Conservation (phyloP, 805 yeast species). For the Candida caryicola region DNA sequence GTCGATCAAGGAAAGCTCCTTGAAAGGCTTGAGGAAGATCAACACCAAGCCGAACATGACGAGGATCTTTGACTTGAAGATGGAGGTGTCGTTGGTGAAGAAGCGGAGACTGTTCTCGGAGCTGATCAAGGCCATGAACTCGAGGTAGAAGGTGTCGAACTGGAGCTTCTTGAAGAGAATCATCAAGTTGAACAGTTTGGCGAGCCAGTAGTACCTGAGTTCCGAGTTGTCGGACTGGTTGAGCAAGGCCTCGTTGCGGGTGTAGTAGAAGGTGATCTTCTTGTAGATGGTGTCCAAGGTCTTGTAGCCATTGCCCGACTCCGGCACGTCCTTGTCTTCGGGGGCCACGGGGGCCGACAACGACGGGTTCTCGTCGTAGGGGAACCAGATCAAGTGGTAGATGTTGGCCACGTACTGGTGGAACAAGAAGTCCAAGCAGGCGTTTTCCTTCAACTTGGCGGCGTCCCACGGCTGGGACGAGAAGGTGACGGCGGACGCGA, state of each 20-base stretch:
- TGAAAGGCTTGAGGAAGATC: conserved; percentile 29
- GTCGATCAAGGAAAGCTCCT: conserved; percentile 23
- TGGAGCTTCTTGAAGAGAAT: conserved; percentile 24
- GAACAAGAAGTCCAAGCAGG: conserved; percentile 28
- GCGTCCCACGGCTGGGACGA: conserved; percentile 22
- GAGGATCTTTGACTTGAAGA: conserved; percentile 19
- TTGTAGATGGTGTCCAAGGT: conserved; percentile 16
- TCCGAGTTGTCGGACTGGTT: conserved; percentile 12
- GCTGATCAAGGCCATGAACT: conserved; percentile 14
- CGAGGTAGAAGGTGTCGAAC: conserved; percentile 23
- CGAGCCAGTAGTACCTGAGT: conserved; percentile 19
- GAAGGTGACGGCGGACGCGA: conserved; percentile 19
- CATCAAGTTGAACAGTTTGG: conserved; percentile 21
- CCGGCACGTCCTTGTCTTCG: not conserved
- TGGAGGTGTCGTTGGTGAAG: conserved; percentile 1
- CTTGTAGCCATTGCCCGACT: conserved; percentile 5
- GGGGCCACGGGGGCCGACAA: not conserved
- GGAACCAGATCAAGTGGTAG: conserved; percentile 23
- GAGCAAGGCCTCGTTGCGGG: conserved; percentile 19
- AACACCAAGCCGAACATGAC: conserved; percentile 23
- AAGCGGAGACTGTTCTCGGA: conserved; percentile 1
- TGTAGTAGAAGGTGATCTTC: conserved; percentile 22
- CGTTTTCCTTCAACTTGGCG: conserved; percentile 19
- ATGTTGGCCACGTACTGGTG: conserved; percentile 22
- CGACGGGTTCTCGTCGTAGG: conserved; percentile 6